Base-by-base conservation (phyloP, 345 rosid genomes). In the Tarenaya hassleriana region DNA sequence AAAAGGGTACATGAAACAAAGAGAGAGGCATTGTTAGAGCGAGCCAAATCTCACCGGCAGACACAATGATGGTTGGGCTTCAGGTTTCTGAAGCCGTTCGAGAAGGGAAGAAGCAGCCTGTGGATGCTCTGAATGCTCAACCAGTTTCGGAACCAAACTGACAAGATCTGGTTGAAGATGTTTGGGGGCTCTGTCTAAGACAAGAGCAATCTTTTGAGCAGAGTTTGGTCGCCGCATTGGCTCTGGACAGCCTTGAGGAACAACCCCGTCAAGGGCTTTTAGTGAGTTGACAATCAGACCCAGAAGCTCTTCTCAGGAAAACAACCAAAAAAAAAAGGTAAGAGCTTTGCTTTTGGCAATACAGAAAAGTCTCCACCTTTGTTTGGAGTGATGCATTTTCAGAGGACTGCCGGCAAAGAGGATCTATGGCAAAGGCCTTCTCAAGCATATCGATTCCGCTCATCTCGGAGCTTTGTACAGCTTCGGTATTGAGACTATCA, bases 251-350 rank as follows among this genome's bases (percentile, higher is more conserved):
- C 94, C 87, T 55, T 86, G 94, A 37, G 94, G 95, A 73, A 82
- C 92, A 67, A 86, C 92, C 68, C 95, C 94, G 59, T 94, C 99
- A 42, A 83, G 80, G 60, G 97, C 79, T 77, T 91, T 83, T 62
- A 94, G 76, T 49, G 97, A 94, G 72, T 94, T 86, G 11, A 94
- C 89, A 67, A 94, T 94, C 78, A 94, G 73, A 65, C 97, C 95
- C 51, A 94, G 61, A 27, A 94, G 89, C 80, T 94, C 99, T 81
- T 86, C 99, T 55, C 54, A 68, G 61, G 41, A 61, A 32, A 60
- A 49, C 15, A 55, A 40, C 0, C 37, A 33, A 42, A 41, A 16
- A 44, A 41, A 14, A 44, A 46, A 17, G 8, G 16, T 11, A 29
- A 61, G 8, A 15, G 40, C 34, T 34, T 41, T 33, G 19, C 15